phyloP scores from a whole-genome alignment of 2,329 filamentous ascomycete genomes.

The Xylariales sp. region DNA sequence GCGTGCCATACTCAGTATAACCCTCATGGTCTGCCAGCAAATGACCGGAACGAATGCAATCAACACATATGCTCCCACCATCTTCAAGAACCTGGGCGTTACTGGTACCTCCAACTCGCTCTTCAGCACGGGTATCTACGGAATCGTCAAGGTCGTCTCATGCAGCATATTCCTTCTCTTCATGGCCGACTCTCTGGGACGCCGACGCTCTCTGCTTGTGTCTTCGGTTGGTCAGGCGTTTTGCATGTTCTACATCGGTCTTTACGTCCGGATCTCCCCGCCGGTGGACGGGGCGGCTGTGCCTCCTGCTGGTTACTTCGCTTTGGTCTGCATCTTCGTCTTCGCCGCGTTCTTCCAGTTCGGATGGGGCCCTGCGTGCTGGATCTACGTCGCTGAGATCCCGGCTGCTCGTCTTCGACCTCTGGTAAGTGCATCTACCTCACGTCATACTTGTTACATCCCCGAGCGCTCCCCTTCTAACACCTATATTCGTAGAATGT shows the following conservation, averaged over 20 bases:
- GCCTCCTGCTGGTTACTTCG: conserved; percentile 59
- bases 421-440: conserved; percentile 13
- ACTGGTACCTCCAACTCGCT: conserved; percentile 46
- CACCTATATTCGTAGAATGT: conserved; percentile 39
- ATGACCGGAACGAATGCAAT: conserved; percentile 55
- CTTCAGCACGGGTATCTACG: conserved; percentile 60
- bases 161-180: conserved; percentile 55
- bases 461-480: too few species aligned
- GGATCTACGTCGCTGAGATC: conserved; percentile 61
- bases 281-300: conserved; percentile 45
- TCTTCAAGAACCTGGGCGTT: conserved; percentile 30
- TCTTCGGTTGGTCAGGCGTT: conserved; percentile 55
- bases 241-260: conserved; percentile 62
- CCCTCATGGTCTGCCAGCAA: conserved; percentile 63
- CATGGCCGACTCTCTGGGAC: conserved; percentile 55
- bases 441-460: too few species aligned
- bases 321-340: conserved; percentile 62
- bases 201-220: conserved; percentile 50
- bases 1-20: conserved; percentile 57
- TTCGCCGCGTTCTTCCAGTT: conserved; percentile 65
- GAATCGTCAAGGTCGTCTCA: conserved; percentile 56
- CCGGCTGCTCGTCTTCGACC: conserved; percentile 49
- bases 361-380: conserved; percentile 62
- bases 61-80: conserved; percentile 29
- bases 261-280: conserved; percentile 57